Conservation (phyloP, 495 filamentous ascomycete genomes). For the Penicillium cosmopolitanum region DNA sequence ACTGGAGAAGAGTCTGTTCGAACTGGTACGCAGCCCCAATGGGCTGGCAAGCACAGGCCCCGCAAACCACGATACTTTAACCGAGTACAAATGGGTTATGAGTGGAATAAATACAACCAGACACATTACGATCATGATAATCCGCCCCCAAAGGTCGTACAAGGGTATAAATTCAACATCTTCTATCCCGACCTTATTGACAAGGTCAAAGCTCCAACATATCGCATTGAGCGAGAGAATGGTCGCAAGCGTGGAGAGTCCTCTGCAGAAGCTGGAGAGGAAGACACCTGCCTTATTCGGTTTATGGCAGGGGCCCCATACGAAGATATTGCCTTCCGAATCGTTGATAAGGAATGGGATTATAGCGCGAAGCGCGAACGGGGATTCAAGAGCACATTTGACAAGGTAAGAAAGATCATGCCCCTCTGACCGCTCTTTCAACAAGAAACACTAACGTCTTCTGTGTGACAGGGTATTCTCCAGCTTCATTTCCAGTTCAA, state of each 20-base stretch:
- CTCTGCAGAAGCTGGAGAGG: constrained; percentile 92
- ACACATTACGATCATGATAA: constrained; percentile 99
- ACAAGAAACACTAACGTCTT: constrained; percentile 15
- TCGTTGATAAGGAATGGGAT: constrained; percentile 99
- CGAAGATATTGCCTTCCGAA: constrained; percentile 95
- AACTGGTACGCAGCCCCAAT: constrained; percentile 67
- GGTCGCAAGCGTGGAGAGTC: constrained; percentile 89
- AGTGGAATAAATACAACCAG: constrained; percentile 99
- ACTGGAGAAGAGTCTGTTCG: constrained; percentile 83
- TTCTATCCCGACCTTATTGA: constrained; percentile 99
- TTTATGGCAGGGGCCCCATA: constrained; percentile 97
- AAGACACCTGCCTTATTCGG: constrained; percentile 95
- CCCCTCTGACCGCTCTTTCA: background rate
- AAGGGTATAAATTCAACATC: constrained; percentile 99
- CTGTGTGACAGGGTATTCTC: constrained; percentile 75
- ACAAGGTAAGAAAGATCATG: constrained; percentile 71
- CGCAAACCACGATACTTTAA: constrained; percentile 98
- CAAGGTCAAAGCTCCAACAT: constrained; percentile 91
- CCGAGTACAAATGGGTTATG: constrained; percentile 97
- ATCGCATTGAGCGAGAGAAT: constrained; percentile 89
- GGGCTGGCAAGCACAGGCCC: constrained; percentile 89
- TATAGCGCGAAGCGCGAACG: constrained; percentile 94
- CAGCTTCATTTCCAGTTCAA: constrained; percentile 99
- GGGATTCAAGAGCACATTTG: constrained; percentile 94
- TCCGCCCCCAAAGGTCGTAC: constrained; percentile 95